Base-by-base conservation (phyloP, 2,329 filamentous ascomycete species). In the Xylariaceae sp. region DNA sequence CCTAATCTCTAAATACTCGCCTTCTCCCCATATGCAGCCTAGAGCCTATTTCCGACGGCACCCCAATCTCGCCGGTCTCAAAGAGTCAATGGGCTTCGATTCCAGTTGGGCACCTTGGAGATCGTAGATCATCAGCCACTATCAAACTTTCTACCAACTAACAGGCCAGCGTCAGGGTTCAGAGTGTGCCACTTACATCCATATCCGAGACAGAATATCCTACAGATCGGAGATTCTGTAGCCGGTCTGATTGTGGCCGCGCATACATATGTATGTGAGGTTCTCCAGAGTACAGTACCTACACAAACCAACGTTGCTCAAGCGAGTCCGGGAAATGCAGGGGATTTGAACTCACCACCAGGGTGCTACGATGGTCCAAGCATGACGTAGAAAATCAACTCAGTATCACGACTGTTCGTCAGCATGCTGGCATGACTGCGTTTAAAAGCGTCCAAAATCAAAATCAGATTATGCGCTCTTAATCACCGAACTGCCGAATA, bases 341-440 rank as follows among this genome's bases (percentile, higher is more conserved):
- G 62, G 60, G 61, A 57, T 61, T 61, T 61, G 59, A 61, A 59
- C 43, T 54, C 48, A 37, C 48, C 50, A 44, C 41, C 42, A 44
- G 50, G 18, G 49, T 50, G 60, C 58, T 60, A 61, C 65, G 47
- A 59, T 60, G 45, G 54, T 29, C 53, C 52, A 57, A 52, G 57
- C 57, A 63, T 67, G 63, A 66, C 62, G 62, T 61, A 64, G 23
- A 63, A 50, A 29, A 52, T 40, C 48, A 41, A 57, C 46, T 43
- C 51, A 59, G 54, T 61, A 62, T 60, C 40, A 40, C 41, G 4
- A 20, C 57, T 40, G 55, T 55, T 56, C 23, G 32, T 12, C 32
- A 7, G 32, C 14, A 45, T 55, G 56, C 59, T 58, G 57, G 60
- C 58, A 61, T 51, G 48, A 61, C 58, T 53, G 47, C 52, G 40